Percentiles rank a stretch among this genome's conserved stretches.
Evolutionary conservation across 2,329 filamentous ascomycete genomes (phyloP).

Genomic region (Thermoascus crustaceus): DNA sequence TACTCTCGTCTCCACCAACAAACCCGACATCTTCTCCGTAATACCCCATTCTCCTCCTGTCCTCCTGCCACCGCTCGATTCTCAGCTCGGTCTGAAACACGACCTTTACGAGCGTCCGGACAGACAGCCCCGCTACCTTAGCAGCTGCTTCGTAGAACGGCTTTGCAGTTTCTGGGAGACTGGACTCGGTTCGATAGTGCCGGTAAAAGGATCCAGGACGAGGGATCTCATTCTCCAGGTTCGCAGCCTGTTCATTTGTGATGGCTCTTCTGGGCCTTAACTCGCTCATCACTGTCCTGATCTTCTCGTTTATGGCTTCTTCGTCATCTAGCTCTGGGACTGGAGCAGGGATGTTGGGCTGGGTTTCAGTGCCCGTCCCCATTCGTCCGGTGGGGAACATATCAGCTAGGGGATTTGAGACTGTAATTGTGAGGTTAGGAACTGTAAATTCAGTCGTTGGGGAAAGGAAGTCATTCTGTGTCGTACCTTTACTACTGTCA

Average conservation of each 20-base stretch:
- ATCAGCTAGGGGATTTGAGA: constrained; percentile 29
- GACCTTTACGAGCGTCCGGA: constrained; percentile 43
- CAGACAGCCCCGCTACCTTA: constrained; percentile 41
- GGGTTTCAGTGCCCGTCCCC: constrained; percentile 11
- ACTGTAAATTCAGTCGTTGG: too few relatives aligned
- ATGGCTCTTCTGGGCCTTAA: constrained; percentile 33
- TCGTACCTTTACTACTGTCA: constrained; percentile 23
- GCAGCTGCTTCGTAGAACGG: constrained; percentile 46
- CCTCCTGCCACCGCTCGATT: constrained; percentile 32
- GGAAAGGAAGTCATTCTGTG: too few relatives aligned
- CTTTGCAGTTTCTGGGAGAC: constrained; percentile 39
- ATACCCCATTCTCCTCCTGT: constrained; percentile 24
- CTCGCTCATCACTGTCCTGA: constrained; percentile 36
- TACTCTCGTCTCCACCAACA: constrained; percentile 9
- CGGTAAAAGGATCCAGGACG: constrained; percentile 46
- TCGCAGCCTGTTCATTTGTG: constrained; percentile 23
- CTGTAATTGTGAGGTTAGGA: too few relatives aligned
- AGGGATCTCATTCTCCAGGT: constrained; percentile 18
- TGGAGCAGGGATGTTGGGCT: constrained; percentile 5
- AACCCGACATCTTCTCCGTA: constrained; percentile 13
- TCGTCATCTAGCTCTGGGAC: constrained; percentile 17
- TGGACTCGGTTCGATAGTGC: constrained; percentile 40
- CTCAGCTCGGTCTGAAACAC: constrained; percentile 44
- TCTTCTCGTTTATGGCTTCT: constrained; percentile 26
- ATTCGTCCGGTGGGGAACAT: constrained; percentile 33